Base-by-base conservation (phyloP, 2,329 filamentous ascomycete genomes). In the Seiridium cupressi region DNA sequence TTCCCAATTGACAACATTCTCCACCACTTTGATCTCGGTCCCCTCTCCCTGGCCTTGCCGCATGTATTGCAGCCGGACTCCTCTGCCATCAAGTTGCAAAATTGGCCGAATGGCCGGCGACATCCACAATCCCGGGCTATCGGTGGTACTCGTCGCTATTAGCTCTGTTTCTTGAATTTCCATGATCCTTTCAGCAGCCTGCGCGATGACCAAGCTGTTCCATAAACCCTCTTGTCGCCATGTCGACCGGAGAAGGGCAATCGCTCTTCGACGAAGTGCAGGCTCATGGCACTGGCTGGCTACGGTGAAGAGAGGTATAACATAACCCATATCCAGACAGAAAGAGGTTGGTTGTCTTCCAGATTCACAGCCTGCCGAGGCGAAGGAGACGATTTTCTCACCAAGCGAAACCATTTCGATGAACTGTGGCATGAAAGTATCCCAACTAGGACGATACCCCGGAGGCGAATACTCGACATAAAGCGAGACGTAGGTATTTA, bases 261-360 rank as follows among this genome's bases (percentile, higher is more conserved):
- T 57, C 31, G 58, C 51, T 31, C 42, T 49, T 26, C 51, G 51
- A 11, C 58, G 53, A 10, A 51, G 6, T 2, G 11, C 44, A 13
- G 42, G 35, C 26, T 60, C 58, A 10, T 5, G 51, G 36, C 58
- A 60, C 35, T 51, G 51, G 36, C 58, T 60, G 4, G 53, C 44
- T 35, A 60, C 53, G 5, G 53, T 60, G 44, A 38, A 60, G 13
- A 60, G 58, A 18, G 58, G 58, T 3, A 60, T 60, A 13, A 60
- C 49, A 18, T 56, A 51, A 3, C 58, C 58, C 42, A 60, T 49
- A n/a, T 60, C 58, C 31, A 44, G 42, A n/a, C 58, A 60, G 40
- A 60, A 60, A 6, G 58, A 44, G 9, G 51, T 56, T 26, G 13
- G 44, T n/a, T 9, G 3, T 4, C 26, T 47, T 32, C 35, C 1